Base-by-base conservation (phyloP, 352 stramenopile species). In the Phytophthora chlamydospora region DNA sequence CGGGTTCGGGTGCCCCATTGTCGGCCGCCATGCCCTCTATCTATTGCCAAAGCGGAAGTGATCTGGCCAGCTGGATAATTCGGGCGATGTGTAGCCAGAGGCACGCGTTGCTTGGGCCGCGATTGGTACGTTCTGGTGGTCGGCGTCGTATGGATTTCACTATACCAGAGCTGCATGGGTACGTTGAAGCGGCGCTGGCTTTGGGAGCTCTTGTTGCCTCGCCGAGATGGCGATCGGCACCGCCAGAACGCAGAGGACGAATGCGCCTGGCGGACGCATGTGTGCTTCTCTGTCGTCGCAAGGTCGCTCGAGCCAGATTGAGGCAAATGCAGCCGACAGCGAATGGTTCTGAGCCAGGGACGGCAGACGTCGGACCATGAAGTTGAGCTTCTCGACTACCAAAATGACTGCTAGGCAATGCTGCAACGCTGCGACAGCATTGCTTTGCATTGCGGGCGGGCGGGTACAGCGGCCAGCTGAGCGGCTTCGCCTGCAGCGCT, bases 71-170 rank as follows among this genome's bases (percentile, higher is more conserved):
- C 39, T 47, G 35, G 40, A 16, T 31, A n/a, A 49, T 31, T 41
- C 33, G 16, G 29, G 35, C 16, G 32, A 40, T 40, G 24, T 48
- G 35, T 21, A 56, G 48, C 33, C 48, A 12, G 48, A 56, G 48
- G 34, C 48, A 56, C 48, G 36, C 36, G 48, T 38, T 33, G 44
- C 21, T 56, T 56, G 24, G 14, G 21, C 21, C 21, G 12, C 16
- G 21, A 41, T 56, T 56, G 43, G 43, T 19, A 24, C 21, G 3
- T 24, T 24, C 21, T 24, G 21, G 21, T 24, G 21, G 21, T 51
- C 44, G 44, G 44, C 13, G 12, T 8, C 38, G 11, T 56, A 56
- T 56, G 36, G 21, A 4, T n/a, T 17, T 56, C 48, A 56, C 35
- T 47, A 56, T 46, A 33, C 3, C 21, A 24, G 21, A 3, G 21